Base-by-base conservation (phyloP, 1,284 basidiomycete species). In the Caloboletus firmus region DNA sequence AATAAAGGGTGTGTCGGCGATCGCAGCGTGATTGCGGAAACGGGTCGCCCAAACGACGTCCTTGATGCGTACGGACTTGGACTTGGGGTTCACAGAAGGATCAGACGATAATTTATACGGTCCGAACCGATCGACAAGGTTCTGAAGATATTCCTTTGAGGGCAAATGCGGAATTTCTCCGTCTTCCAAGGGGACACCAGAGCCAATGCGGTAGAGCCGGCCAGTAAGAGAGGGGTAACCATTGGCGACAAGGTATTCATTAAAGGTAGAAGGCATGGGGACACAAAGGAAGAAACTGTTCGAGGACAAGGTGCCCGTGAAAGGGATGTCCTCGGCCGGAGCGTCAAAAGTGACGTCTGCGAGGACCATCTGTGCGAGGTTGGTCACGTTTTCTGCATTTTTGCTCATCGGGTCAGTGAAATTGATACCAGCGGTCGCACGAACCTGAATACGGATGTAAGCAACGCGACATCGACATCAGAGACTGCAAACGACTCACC, bases 11-110 rank as follows among this genome's bases (percentile, higher is more conserved):
- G 52, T 67, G 32, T 73, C 69, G 3, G 74, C 73, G 48, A 77
- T 59, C 7, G 73, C 69, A 4, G 67, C 70, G 49, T 66, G 72
- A 18, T 70, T 74, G 40, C 70, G 68, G 71, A 76, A 79, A 18
- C 77, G 70, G 9, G 72, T 68, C 2, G 69, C 60, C 74, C 77
- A 77, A 20, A 74, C 13, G 10, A 70, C 48, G 13, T 72, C 59
- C n/a, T 71, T 59, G 41, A 69, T 72, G 4, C 36, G 36, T 20
- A 59, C 26, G 0, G 66, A 22, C n/a, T 58, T 66, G 24, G 45
- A 24, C 9, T n/a, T 55, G 20, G 65, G 59, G 22, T 69, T 70
- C 8, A 63, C 51, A 3, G 61, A 50, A 4, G 65, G 49, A 45
- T 64, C 58, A 3, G 66, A 68, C 0, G 64, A 58, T n/a, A 64